Base-by-base conservation (phyloP, 331 rosid genomes). In the Malus hybrid region DNA sequence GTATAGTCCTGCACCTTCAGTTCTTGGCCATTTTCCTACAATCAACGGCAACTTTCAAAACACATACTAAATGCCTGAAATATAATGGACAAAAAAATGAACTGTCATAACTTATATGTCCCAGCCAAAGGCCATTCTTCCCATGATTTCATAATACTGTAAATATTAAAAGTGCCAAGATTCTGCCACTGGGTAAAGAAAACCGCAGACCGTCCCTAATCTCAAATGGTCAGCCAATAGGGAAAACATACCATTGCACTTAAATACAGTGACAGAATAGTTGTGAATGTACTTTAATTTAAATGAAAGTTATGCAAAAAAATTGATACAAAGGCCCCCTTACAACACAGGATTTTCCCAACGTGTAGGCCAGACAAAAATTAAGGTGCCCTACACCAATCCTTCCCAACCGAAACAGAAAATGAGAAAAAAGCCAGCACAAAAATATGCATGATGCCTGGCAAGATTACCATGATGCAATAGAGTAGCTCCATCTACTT, bases 1-100 rank as follows among this genome's bases (percentile, higher is more conserved):
- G 68, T 68, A 56, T 39, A 8, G n/a, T 7, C 53, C 46, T 11
- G 70, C 55, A 66, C 29, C 52, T 73, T 73, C 77, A 74, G 77
- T 74, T 74, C 77, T 74, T 74, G 62, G 29, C 70, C 55, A 74
- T 74, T 64, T 14, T 74, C 77, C 77, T 74, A 50, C 77, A 74
- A 63, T 39, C 46, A 74, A 48, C 8, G 50, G 46, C 18, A 62
- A 63, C 22, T 28, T 55, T 74, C 70, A 44, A 14, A n/a, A 74
- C 44, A 4, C 5, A 7, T 9, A 56, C 58, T 22, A 71, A 56
- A 46, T 11, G 50, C n/a, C 44, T 61, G 60, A 73, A 28, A 6
- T 18, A 29, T 19, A n/a, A n/a, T 66, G 13, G 10, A n/a, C 52
- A 66, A 10, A 18, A 26, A 39, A 39, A 36, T 36, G 2, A 0